These are phyloP conservation scores for Tricholoma hemisulphureum DNA, from an alignment of 768 basidiomycete species.

Conservation along the genomic window DNA sequence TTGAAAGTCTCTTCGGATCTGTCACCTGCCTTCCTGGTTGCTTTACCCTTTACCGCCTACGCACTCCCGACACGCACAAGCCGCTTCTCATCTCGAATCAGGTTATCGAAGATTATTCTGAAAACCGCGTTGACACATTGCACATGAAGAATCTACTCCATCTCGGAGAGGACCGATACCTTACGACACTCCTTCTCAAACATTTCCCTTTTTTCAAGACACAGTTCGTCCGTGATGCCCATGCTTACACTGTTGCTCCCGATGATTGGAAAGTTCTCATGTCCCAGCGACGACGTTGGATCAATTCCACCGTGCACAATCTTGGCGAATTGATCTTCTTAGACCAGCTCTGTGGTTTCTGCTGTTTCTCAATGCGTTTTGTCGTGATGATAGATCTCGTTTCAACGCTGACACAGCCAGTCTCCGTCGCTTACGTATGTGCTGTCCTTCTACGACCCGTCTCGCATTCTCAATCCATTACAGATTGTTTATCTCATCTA, in stretches of 20 bases:
- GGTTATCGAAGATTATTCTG: constrained; percentile 89
- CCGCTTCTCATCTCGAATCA: constrained; percentile 90
- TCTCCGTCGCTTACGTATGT: constrained; percentile 87
- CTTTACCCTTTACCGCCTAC: constrained; percentile 95
- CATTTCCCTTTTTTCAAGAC: constrained; percentile 95
- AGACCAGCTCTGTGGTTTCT: constrained; percentile 92
- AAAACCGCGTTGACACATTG: constrained; percentile 93
- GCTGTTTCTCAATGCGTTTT: constrained; percentile 99
- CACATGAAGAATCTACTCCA: constrained; percentile 99
- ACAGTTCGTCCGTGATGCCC: constrained; percentile 91
- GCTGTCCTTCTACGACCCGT: constrained; percentile 6
- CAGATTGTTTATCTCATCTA: constrained; percentile 90
- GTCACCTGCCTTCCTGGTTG: constrained; percentile 99
- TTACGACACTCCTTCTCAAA: constrained; percentile 93
- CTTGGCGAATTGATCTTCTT: constrained; percentile 89
- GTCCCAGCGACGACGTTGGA: constrained; percentile 98
- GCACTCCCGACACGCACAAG: constrained; percentile 93
- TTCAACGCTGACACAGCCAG: constrained; percentile 80
- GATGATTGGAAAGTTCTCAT: constrained; percentile 93
- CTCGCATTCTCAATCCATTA: constrained; percentile 12
- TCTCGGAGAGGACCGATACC: constrained; percentile 98
- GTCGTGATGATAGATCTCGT: constrained; percentile 95
- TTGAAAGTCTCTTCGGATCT: constrained; percentile 94
- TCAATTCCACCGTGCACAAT: constrained; percentile 99
- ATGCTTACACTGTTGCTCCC: constrained; percentile 92